These are phyloP conservation scores for Pachyrhizus erosus DNA, from an alignment of 306 rosid genomes.

Conservation along the genomic window DNA sequence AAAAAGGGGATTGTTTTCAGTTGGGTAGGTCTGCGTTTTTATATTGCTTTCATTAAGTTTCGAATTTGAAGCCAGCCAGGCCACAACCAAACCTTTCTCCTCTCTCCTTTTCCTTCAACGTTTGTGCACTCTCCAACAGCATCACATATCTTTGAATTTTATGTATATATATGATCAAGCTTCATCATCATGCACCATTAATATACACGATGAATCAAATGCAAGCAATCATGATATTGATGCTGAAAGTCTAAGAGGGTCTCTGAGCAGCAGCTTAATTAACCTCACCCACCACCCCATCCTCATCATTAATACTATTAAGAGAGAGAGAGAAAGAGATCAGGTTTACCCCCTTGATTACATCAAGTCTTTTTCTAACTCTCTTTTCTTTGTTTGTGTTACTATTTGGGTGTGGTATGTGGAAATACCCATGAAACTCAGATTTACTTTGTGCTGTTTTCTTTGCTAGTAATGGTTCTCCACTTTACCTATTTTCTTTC, in stretches of 20 bases:
- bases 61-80: slow-evolving; percentile 34
- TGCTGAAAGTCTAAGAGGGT: slow-evolving; percentile 53
- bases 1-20: slow-evolving; percentile 63
- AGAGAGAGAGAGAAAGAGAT: slow-evolving; percentile 37
- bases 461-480: slow-evolving; percentile 49
- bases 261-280: slow-evolving; percentile 52
- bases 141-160: not conserved
- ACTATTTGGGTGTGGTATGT: slow-evolving; percentile 38
- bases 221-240: slow-evolving; percentile 83
- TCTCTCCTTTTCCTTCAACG: slow-evolving; percentile 42
- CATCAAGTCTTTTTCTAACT: slow-evolving; percentile 43
- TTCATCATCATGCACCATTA: slow-evolving; percentile 33
- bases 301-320: slow-evolving; percentile 62
- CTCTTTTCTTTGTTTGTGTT: slow-evolving; percentile 18
- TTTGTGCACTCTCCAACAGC: slow-evolving; percentile 42
- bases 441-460: slow-evolving; percentile 45
- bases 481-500: slow-evolving; percentile 36
- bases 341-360: not conserved
- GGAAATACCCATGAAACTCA: slow-evolving; percentile 48
- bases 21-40: slow-evolving; percentile 84
- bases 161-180: not conserved
- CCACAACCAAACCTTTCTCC: slow-evolving; percentile 28
- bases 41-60: slow-evolving; percentile 59
- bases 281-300: slow-evolving; percentile 69
- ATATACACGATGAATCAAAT: slow-evolving; percentile 61